These are phyloP conservation scores for Thermomucor indicae-seudaticae DNA, from an alignment of 371 early-diverging fungal genomes.

Conservation along the genomic window DNA sequence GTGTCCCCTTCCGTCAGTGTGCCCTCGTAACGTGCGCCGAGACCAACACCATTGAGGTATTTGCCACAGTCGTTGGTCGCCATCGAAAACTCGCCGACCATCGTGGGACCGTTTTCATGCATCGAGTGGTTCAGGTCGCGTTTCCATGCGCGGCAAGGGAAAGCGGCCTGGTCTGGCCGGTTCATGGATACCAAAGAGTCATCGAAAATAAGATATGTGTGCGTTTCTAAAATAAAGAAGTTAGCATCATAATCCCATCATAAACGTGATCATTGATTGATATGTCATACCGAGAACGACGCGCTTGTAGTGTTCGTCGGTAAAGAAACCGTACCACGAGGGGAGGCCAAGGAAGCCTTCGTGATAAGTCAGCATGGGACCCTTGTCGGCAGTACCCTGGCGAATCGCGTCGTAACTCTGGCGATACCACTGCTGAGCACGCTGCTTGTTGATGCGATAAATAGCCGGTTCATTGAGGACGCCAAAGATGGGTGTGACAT, in stretches of 20 bases:
- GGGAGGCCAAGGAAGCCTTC: constrained; percentile 38
- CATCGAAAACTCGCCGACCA: constrained; percentile 71
- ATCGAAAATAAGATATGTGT: constrained; percentile 42
- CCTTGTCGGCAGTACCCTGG: constrained; percentile 22
- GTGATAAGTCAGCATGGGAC: constrained; percentile 40
- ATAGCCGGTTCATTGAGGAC: constrained; percentile 49
- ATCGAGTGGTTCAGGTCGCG: constrained; percentile 23
- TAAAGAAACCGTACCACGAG: constrained; percentile 37
- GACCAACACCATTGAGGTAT: constrained; percentile 66
- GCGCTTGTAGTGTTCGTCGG: constrained; percentile 15
- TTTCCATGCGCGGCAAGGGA: constrained; percentile 44
- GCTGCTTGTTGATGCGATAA: constrained; percentile 8
- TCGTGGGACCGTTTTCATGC: constrained; percentile 43
- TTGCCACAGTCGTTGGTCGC: constrained; percentile 76
- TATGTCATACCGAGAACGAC: constrained; percentile 29
- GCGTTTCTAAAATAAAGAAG: constrained; percentile 41
- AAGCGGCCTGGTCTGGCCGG: constrained; percentile 28
- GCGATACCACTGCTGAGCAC: constrained; percentile 30
- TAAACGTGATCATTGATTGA: neutral
- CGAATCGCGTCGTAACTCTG: constrained; percentile 29
- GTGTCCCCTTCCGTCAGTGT: constrained; percentile 20
- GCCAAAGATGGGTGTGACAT: constrained; percentile 52
- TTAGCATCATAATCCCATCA: neutral
- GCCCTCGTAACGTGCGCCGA: constrained; percentile 68
- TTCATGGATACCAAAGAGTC: constrained; percentile 44